A percentile compares a stretch with the other conserved stretches of the same genome.
Evolutionary conservation across 169 alveolate genomes (phyloP).

Genomic region (Babesia bovis): DNA sequence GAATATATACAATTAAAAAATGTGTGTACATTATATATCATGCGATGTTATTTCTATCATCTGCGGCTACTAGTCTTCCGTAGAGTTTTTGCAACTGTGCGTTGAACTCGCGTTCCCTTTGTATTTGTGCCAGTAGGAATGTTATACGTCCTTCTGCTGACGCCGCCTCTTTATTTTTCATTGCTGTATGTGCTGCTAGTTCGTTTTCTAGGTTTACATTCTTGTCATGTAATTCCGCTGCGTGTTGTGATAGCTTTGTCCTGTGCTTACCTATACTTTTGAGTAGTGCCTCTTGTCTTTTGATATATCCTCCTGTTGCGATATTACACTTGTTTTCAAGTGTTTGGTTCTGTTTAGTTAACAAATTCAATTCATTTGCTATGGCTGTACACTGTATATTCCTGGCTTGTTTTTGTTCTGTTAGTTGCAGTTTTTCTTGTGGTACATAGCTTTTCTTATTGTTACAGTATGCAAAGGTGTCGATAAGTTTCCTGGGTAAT

Average conservation of each 20-base stretch:
- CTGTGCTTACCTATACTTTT: constrained; percentile 38
- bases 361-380: constrained; percentile 34
- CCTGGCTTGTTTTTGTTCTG: constrained; percentile 22
- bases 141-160: constrained; percentile 43
- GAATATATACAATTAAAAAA: too few species aligned
- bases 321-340: constrained; percentile 54
- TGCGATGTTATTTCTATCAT: too few species aligned
- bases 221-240: constrained; percentile 44
- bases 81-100: constrained; percentile 38
- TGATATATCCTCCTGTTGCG: constrained; percentile 59
- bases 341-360: constrained; percentile 41
- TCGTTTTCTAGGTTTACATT: constrained; percentile 23
- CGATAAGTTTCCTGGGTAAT: constrained; percentile 5
- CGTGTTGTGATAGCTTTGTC: not conserved
- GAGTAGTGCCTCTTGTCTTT: constrained; percentile 34
- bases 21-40: too few species aligned
- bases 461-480: constrained; percentile 22
- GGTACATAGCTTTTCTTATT: constrained; percentile 46
- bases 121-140: constrained; percentile 25
- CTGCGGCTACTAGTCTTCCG: constrained; percentile 10
- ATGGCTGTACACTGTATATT: constrained; percentile 18
- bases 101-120: constrained; percentile 42
- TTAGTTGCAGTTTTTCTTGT: constrained; percentile 26
- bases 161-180: constrained; percentile 25
- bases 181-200: constrained; percentile 10